phyloP scores from a whole-genome alignment of 768 basidiomycete genomes.

The Boletus speciosus region DNA sequence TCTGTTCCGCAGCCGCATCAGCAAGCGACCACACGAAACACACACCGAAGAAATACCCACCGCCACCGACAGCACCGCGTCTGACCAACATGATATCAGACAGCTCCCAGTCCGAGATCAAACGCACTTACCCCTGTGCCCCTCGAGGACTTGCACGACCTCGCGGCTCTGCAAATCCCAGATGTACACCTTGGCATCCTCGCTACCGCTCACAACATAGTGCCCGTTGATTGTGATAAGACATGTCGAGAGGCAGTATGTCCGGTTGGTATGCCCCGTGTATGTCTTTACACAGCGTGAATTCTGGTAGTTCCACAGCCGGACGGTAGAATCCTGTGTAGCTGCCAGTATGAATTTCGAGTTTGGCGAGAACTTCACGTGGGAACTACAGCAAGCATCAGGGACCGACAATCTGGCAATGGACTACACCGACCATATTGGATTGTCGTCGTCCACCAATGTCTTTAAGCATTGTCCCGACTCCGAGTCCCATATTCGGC shows the following conservation, averaged over 20 bases:
- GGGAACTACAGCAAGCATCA: slow-evolving; percentile 51
- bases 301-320: slow-evolving; percentile 91
- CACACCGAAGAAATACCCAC: slow-evolving; percentile 39
- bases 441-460: slow-evolving; percentile 93
- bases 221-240: slow-evolving; percentile 57
- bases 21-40: not conserved
- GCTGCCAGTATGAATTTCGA: slow-evolving; percentile 85
- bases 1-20: slow-evolving; percentile 40
- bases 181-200: slow-evolving; percentile 83
- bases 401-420: not conserved
- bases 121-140: slow-evolving; percentile 65
- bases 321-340: slow-evolving; percentile 91
- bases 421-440: slow-evolving; percentile 62
- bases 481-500: slow-evolving; percentile 96
- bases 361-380: slow-evolving; percentile 90
- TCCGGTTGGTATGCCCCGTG: slow-evolving; percentile 80
- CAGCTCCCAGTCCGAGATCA: not conserved
- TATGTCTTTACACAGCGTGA: slow-evolving; percentile 93
- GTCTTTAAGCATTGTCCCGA: slow-evolving; percentile 98
- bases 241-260: slow-evolving; percentile 72
- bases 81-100: slow-evolving; percentile 11
- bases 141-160: slow-evolving; percentile 69
- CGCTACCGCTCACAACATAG: slow-evolving; percentile 84
- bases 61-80: slow-evolving; percentile 75
- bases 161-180: slow-evolving; percentile 87